Percentiles rank a stretch among this genome's conserved stretches.
Evolutionary conservation across 208 protist species (phyloP).

Genomic region (Tritrichomonas foetus): DNA sequence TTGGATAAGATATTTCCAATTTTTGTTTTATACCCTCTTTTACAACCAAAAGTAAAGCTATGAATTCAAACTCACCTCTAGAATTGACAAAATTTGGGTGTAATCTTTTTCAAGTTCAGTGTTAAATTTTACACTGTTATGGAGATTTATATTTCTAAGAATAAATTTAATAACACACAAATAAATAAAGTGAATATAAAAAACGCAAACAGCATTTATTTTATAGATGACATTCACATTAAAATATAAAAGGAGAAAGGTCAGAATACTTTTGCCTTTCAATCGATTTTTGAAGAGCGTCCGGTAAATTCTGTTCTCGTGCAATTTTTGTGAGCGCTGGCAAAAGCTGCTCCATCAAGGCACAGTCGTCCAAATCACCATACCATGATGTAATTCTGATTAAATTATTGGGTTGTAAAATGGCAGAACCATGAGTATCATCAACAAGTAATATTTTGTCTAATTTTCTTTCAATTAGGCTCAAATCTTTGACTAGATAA

Average conservation of each 20-base stretch:
- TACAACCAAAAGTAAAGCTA: too few relatives aligned
- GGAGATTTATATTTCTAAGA: too few relatives aligned
- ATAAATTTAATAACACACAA: too few relatives aligned
- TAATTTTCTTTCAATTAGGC: neutral
- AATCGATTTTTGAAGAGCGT: neutral
- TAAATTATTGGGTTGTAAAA: neutral
- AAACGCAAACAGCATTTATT: neutral
- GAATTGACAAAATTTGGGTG: too few relatives aligned
- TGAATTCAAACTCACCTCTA: too few relatives aligned
- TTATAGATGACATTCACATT: neutral
- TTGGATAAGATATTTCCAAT: too few relatives aligned
- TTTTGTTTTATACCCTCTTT: too few relatives aligned
- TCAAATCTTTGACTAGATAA: slow-evolving; percentile 21
- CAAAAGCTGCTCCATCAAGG: neutral
- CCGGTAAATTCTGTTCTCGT: neutral
- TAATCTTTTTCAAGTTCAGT: too few relatives aligned
- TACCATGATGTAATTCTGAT: neutral
- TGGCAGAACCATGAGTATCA: neutral
- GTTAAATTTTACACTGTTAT: too few relatives aligned
- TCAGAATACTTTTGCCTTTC: neutral
- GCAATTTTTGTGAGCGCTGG: neutral
- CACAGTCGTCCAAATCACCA: neutral
- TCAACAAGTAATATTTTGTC: neutral
- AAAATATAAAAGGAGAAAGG: neutral
- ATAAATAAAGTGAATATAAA: too few relatives aligned